Evolutionary conservation across 371 early-diverging fungal species (phyloP).

Genomic region (Spiromyces aspiralis): DNA sequence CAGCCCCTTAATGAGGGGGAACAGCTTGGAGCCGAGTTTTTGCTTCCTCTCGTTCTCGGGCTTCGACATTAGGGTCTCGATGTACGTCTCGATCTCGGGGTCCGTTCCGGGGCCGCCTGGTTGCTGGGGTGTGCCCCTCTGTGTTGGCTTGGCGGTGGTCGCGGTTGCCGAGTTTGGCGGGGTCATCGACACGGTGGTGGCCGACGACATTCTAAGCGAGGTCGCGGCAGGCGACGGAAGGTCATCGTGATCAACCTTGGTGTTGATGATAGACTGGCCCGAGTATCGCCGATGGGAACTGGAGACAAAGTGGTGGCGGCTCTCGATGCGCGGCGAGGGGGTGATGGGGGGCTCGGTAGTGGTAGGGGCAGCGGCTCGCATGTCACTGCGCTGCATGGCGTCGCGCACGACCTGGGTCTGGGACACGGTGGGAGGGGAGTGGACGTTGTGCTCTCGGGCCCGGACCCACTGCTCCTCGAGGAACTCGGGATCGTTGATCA

Average conservation of each 20-base stretch:
- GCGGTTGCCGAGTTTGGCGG: neutral
- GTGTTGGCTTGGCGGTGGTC: neutral
- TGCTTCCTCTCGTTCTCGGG: constrained; percentile 25
- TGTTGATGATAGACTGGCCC: neutral
- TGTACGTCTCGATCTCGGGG: constrained; percentile 19
- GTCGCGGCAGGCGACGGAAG: neutral
- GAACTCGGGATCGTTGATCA: constrained; percentile 13
- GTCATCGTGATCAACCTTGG: neutral
- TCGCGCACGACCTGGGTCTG: neutral
- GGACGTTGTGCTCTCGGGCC: neutral
- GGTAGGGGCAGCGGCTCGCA: too few relatives aligned
- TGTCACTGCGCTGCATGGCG: neutral
- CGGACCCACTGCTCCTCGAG: constrained; percentile 16
- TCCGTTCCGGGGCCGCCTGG: constrained; percentile 10
- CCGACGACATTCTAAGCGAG: neutral
- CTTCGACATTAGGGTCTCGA: constrained; percentile 19
- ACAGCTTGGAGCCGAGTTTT: constrained; percentile 27
- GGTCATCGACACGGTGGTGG: neutral
- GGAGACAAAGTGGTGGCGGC: neutral
- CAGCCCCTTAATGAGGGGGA: constrained; percentile 27
- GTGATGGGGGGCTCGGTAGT: too few relatives aligned
- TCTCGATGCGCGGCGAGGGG: neutral
- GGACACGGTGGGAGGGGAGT: neutral
- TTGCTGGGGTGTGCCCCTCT: too few relatives aligned
- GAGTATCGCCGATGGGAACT: neutral